Conservation (phyloP, 2,329 filamentous ascomycete species). For the Diplodia mutila region DNA sequence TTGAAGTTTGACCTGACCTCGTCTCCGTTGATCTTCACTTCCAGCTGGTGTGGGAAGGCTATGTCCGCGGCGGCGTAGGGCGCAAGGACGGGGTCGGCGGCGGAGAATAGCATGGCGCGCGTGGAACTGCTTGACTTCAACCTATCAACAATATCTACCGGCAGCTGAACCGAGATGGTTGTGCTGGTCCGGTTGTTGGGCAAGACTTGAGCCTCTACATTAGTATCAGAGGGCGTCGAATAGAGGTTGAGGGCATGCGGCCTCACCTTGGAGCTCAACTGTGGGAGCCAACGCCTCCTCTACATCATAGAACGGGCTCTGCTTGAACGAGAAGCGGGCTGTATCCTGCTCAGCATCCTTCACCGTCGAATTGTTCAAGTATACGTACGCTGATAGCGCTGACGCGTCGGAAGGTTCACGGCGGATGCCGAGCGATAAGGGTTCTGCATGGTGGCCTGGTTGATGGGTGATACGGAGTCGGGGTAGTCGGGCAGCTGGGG, state of each 20-base stretch:
- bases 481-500: constrained; percentile 30
- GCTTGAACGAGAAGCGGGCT: constrained; percentile 64
- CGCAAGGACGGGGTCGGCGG: constrained; percentile 56
- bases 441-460: constrained; percentile 30
- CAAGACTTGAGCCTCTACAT: constrained; percentile 51
- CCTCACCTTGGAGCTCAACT: constrained; percentile 73
- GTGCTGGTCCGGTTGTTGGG: constrained; percentile 63
- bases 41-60: constrained; percentile 87
- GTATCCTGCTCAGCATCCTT: constrained; percentile 28
- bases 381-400: constrained; percentile 7
- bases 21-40: constrained; percentile 85
- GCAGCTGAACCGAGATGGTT: constrained; percentile 62
- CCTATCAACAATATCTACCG: constrained; percentile 57
- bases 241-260: constrained; percentile 17
- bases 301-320: constrained; percentile 84
- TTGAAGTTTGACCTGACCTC: constrained; percentile 93
- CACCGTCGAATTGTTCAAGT: neutral
- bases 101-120: constrained; percentile 83
- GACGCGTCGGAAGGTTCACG: constrained; percentile 1
- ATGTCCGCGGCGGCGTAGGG: constrained; percentile 62
- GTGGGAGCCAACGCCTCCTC: constrained; percentile 66
- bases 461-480: constrained; percentile 30
- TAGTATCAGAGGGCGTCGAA: neutral
- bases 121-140: constrained; percentile 65
- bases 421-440: constrained; percentile 30